These are phyloP conservation scores for Adansonia gregorii DNA, from an alignment of 441 rosid species.

Conservation along the genomic window DNA sequence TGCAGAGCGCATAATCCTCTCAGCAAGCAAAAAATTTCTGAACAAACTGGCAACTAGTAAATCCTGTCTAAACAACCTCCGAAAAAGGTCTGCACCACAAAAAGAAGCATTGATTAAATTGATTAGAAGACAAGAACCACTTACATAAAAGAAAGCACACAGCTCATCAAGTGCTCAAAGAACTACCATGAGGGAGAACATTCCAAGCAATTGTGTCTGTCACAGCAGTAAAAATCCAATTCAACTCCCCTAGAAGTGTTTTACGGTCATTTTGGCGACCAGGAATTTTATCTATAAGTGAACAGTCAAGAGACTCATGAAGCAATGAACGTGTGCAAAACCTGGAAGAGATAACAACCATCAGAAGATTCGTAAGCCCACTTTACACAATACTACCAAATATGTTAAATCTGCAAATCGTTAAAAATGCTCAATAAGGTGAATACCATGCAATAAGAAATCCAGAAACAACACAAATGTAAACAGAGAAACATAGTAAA, in stretches of 20 bases:
- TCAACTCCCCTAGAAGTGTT: slow-evolving; percentile 95
- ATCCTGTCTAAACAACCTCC: slow-evolving; percentile 97
- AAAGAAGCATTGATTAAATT: slow-evolving; percentile 35
- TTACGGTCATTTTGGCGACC: slow-evolving; percentile 99
- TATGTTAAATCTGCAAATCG: background rate
- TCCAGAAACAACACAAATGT: slow-evolving; percentile 17
- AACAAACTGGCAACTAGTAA: slow-evolving; percentile 95
- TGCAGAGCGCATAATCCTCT: slow-evolving; percentile 99
- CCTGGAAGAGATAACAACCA: slow-evolving; percentile 55
- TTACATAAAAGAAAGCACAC: slow-evolving; percentile 19
- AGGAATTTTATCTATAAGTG: slow-evolving; percentile 93
- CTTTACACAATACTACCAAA: slow-evolving; percentile 20
- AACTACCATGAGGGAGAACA: slow-evolving; percentile 97
- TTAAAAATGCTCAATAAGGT: slow-evolving; percentile 14
- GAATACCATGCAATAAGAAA: slow-evolving; percentile 5
- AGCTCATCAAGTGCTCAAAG: slow-evolving; percentile 27
- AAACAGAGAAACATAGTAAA: background rate
- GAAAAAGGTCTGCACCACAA: slow-evolving; percentile 82
- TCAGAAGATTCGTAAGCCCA: slow-evolving; percentile 31
- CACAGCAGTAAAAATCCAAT: slow-evolving; percentile 99
- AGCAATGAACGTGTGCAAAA: slow-evolving; percentile 90
- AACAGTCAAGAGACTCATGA: slow-evolving; percentile 78
- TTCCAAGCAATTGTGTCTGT: slow-evolving; percentile 99
- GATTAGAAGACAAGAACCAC: slow-evolving; percentile 29
- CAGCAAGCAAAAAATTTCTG: slow-evolving; percentile 97